Evolutionary conservation across 148 eudicot species (phyloP).

Genomic region (Vaccinium vitisidaea): DNA sequence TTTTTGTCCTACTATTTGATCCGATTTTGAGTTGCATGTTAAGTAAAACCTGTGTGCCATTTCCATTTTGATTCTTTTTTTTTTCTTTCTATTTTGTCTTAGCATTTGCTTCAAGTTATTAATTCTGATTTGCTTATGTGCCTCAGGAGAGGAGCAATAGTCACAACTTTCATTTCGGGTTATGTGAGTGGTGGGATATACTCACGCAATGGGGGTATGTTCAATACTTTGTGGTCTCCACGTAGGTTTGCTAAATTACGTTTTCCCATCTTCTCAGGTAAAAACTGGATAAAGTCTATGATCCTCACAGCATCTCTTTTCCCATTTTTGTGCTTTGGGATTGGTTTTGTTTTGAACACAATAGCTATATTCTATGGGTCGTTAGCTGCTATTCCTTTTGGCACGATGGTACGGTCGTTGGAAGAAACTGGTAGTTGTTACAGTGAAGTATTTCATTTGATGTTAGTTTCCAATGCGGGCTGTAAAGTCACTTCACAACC

Average conservation of each 20-base stretch:
- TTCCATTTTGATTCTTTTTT: neutral
- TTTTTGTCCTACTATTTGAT: neutral
- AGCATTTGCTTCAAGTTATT: slow-evolving; percentile 17
- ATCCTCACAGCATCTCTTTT: slow-evolving; percentile 79
- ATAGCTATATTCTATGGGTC: slow-evolving; percentile 83
- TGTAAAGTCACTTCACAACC: neutral
- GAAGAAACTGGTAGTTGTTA: slow-evolving; percentile 49
- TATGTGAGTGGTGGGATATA: slow-evolving; percentile 94
- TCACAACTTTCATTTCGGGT: slow-evolving; percentile 82
- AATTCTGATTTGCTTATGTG: slow-evolving; percentile 14
- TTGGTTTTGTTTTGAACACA: slow-evolving; percentile 69
- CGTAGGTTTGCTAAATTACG: neutral
- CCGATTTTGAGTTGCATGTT: neutral
- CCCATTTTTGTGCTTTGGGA: slow-evolving; percentile 79
- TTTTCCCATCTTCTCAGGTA: slow-evolving; percentile 44
- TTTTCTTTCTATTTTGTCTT: neutral
- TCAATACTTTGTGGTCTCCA: neutral
- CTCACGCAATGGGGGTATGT: slow-evolving; percentile 77
- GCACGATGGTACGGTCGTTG: slow-evolving; percentile 80
- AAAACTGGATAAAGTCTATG: slow-evolving; percentile 82
- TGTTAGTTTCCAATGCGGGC: neutral
- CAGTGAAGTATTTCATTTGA: neutral
- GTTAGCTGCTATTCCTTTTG: slow-evolving; percentile 85
- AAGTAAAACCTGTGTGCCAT: neutral
- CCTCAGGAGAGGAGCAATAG: slow-evolving; percentile 86